Percentiles rank a stretch among this genome's conserved stretches.
Conservation (phyloP, 1,284 basidiomycete genomes). For the Thecaphora thlaspeos region DNA sequence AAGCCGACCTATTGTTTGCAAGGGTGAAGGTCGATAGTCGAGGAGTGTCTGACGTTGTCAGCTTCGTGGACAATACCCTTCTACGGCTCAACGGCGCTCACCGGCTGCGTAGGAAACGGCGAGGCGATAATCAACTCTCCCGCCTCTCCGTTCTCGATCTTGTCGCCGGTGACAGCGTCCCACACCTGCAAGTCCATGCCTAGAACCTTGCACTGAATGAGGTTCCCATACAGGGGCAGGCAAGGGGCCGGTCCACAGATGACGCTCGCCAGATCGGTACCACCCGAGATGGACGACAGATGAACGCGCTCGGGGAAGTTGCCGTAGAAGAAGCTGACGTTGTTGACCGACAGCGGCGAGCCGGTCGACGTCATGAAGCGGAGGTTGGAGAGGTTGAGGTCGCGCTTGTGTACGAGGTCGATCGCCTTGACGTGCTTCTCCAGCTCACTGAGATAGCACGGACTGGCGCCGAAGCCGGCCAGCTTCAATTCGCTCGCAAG, state of each 20-base stretch:
- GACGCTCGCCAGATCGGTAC: constrained; percentile 54
- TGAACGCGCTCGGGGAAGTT: constrained; percentile 27
- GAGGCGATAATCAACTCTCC: constrained; percentile 52
- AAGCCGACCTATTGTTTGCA: constrained; percentile 17
- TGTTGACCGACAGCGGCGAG: constrained; percentile 48
- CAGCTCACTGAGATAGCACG: constrained; percentile 39
- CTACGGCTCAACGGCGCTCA: constrained; percentile 17
- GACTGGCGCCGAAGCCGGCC: constrained; percentile 48
- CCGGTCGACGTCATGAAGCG: constrained; percentile 53
- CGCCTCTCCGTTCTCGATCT: constrained; percentile 37
- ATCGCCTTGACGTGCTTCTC: constrained; percentile 19
- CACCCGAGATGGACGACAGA: constrained; percentile 43
- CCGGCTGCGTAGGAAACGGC: constrained; percentile 57
- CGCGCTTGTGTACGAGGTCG: constrained; percentile 4
- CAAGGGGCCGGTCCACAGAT: constrained; percentile 43
- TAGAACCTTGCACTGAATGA: constrained; percentile 51
- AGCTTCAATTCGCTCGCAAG: constrained; percentile 48
- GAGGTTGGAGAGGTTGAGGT: constrained; percentile 37
- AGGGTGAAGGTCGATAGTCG: background rate
- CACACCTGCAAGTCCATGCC: constrained; percentile 51
- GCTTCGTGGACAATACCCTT: no score
- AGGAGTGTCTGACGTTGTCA: background rate
- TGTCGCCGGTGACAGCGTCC: constrained; percentile 34
- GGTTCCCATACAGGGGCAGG: constrained; percentile 50
- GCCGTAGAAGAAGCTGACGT: constrained; percentile 47